Base-by-base conservation (phyloP, 1,284 basidiomycete genomes). In the Papiliotrema flavescens region DNA sequence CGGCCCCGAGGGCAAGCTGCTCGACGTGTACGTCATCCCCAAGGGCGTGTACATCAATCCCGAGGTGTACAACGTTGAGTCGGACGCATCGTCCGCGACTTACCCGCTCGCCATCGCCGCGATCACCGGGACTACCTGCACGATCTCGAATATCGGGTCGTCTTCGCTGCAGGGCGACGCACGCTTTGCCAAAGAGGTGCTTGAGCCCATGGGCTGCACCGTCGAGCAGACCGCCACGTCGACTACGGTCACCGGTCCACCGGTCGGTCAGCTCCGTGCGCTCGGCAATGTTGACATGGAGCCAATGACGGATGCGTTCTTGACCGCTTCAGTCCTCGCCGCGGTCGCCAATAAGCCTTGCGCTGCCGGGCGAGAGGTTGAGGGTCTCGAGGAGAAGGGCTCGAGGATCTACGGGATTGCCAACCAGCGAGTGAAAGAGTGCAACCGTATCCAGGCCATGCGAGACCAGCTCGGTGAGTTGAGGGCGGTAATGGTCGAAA, bases 251-350 rank as follows among this genome's bases (percentile, higher is more conserved):
- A 86, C 83, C 0, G 96, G 95, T 0, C 94, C 95, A 1, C 85
- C 87, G 0, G 76, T 86, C 20, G 90, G 92, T 1, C 79, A 84
- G 64, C 82, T 98, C 45, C 84, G 85, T 58, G 89, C 90, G 7
- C 82, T 97, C 49, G 90, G 90, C 37, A 82, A 86, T 63, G 85
- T 98, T 23, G 93, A 98, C 73, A 98, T 98, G 96, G 93, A 97
- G 77, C 86, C 88, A n/a, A 98, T 99, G 95, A 98, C 96, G 11
- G 95, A 98, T 73, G 95, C 94, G 6, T 99, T 99, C 81, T 83
- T 98, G 75, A 98, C 94, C 0, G 95, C 95, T 1, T 88, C 85
- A 8, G 92, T 88, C 2, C 79, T 99, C 17, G 91, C 92, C 48
- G 94, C 95, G 52, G 89, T 95, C 22, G 90, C 91, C 0, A 79